These are phyloP conservation scores for Serendipita sp. DNA, from an alignment of 768 basidiomycete species.

Conservation along the genomic window DNA sequence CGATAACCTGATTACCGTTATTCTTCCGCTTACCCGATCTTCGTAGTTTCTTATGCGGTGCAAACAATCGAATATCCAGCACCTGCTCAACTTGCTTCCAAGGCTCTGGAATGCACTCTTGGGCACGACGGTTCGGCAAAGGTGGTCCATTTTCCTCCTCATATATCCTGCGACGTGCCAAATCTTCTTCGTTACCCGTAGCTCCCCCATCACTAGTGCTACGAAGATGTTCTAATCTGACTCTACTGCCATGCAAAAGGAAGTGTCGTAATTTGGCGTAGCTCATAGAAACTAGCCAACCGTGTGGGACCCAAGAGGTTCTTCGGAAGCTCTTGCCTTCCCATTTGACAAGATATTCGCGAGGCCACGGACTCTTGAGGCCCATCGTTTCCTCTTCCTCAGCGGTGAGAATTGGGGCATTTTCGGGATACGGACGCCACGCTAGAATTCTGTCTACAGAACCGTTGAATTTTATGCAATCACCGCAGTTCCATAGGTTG, in stretches of 20 bases:
- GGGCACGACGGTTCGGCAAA: slow-evolving; percentile 42
- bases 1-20: slow-evolving; percentile 17
- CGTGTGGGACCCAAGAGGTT: slow-evolving; percentile 80
- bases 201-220: slow-evolving; percentile 7
- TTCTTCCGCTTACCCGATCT: slow-evolving; percentile 14
- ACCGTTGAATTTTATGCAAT: slow-evolving; percentile 59
- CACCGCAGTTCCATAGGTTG: slow-evolving; percentile 51
- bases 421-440: slow-evolving; percentile 69
- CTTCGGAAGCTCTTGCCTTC: slow-evolving; percentile 57
- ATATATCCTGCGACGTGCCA: background rate
- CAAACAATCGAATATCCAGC: slow-evolving; percentile 61
- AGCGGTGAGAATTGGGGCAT: slow-evolving; percentile 37
- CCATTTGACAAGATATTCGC: slow-evolving; percentile 94
- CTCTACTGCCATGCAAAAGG: slow-evolving; percentile 46
- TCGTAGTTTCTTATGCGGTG: slow-evolving; percentile 19
- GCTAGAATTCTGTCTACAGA: slow-evolving; percentile 73
- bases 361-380: slow-evolving; percentile 48
- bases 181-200: background rate
- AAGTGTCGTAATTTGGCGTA: slow-evolving; percentile 62
- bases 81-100: slow-evolving; percentile 93
- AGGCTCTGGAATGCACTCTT: slow-evolving; percentile 48
- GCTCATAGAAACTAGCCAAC: slow-evolving; percentile 66
- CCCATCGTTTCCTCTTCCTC: slow-evolving; percentile 26
- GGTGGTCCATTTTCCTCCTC: slow-evolving; percentile 23
- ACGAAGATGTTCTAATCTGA: slow-evolving; percentile 31